Conservation (phyloP, 495 filamentous ascomycete species). For the Aspergillus heteromorphus region DNA sequence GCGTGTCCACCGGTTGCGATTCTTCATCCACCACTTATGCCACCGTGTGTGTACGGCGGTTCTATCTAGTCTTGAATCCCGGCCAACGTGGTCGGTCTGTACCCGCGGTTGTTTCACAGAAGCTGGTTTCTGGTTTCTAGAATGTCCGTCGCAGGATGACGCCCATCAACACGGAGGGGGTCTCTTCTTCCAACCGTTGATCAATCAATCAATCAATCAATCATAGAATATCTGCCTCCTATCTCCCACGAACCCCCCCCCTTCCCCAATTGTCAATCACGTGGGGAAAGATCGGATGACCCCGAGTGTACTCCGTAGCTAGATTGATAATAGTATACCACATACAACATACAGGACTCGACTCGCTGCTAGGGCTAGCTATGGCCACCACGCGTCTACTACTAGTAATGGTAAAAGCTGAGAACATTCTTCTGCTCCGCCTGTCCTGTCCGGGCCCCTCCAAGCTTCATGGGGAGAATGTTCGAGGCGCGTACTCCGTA, state of each 20-base stretch:
- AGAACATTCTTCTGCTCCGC: background rate
- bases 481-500: background rate
- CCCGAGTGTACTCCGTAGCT: no score
- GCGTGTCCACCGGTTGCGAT: background rate
- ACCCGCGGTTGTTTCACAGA: background rate
- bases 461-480: background rate
- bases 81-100: background rate
- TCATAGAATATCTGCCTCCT: no score
- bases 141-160: background rate
- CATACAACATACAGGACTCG: no score
- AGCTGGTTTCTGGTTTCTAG: background rate
- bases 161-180: no score
- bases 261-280: constrained; percentile 9
- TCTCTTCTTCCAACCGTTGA: no score
- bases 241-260: background rate
- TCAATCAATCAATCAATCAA: no score
- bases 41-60: no score
- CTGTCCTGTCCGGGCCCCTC: background rate
- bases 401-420: background rate
- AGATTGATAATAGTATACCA: no score
- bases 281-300: background rate
- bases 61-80: no score
- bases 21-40: constrained; percentile 1
- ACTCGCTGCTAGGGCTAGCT: background rate
- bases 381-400: background rate